Evolutionary conservation across 2,329 filamentous ascomycete species (phyloP), one percentile per base, ranked within the genome.

Genomic region (Huntiella omanensis): DNA sequence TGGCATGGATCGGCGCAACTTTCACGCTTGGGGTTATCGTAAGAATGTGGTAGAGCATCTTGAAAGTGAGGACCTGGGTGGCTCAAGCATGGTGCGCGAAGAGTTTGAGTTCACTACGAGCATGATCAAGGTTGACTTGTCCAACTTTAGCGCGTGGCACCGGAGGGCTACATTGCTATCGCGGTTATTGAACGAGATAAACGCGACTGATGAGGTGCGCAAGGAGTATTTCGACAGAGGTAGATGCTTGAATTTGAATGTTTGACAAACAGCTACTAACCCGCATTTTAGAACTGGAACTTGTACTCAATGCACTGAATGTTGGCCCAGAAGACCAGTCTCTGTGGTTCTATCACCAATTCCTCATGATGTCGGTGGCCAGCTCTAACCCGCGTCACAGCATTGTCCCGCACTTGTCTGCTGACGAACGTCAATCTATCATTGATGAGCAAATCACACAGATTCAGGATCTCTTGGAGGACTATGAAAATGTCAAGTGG

Each of bases 61-160:
- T 2, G 84, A 94, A 60, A 73, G 71, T 47, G 38, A 62, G 1
- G 59, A 55, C 11, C 59, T 77, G 4, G 57, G 62, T 4, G 72
- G 70, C 1, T 59, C 61, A 43, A 83, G 74, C 58, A 75, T 93
- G 69, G 75, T 75, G 2, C 80, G 93, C 60, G 57, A 69, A 12
- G 91, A 98, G 60, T 91, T 94, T 53, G 76, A 74, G 33, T 96
- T 95, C 61, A 95, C 91, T 1, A 87, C 80, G 11, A 81, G 75
- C 57, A 95, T 88, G 84, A 85, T 95, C 55, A 66, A 71, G 36
- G 66, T 63, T n/a, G 83, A 92, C 55, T 67, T 98, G 41, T 93
- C 83, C 36, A 98, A 98, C 59, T 98, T 96, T 59, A 95, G 86
- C 3, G 91, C 91, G 2, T 96, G 91, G 88, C 91, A 98, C 59